These are phyloP conservation scores for Ustilago sp. DNA, from an alignment of 1,284 basidiomycete genomes.

Conservation along the genomic window DNA sequence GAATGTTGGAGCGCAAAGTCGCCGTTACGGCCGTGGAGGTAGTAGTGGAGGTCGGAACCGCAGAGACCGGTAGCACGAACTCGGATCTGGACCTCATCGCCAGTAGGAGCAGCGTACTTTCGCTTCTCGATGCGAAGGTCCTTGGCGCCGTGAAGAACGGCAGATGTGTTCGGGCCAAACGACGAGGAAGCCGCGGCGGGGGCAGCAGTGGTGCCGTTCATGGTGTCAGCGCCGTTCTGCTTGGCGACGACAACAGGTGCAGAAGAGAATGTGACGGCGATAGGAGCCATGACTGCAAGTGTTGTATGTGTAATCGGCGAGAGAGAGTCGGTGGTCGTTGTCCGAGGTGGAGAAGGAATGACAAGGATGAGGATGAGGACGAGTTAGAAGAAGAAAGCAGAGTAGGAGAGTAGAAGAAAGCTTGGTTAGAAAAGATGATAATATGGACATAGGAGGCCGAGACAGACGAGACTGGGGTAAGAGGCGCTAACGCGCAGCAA, in stretches of 20 bases:
- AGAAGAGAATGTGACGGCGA: constrained; percentile 34
- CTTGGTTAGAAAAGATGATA: constrained; percentile 9
- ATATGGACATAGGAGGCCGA: constrained; percentile 19
- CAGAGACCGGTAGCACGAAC: constrained; percentile 88
- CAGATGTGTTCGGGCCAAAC: constrained; percentile 57
- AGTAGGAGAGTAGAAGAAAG: neutral
- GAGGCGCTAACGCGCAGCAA: constrained; percentile 1
- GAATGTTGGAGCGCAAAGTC: constrained; percentile 83
- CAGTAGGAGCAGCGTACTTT: constrained; percentile 76
- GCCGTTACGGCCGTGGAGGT: constrained; percentile 78
- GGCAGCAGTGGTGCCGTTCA: constrained; percentile 29
- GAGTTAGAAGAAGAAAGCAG: neutral
- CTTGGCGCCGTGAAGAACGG: constrained; percentile 71
- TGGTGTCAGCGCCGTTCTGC: constrained; percentile 18
- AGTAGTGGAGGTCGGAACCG: constrained; percentile 71
- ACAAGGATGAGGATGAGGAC: neutral
- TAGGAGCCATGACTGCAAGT: constrained; percentile 29
- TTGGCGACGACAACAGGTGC: constrained; percentile 18
- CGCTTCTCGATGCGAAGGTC: constrained; percentile 75
- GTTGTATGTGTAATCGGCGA: neutral
- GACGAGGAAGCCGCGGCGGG: constrained; percentile 1
- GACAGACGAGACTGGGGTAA: neutral
- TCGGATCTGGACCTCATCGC: constrained; percentile 77
- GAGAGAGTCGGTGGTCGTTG: neutral
- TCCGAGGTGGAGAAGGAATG: neutral